phyloP scores from a whole-genome alignment of 768 basidiomycete species.

The Hirschioporus abietinus region DNA sequence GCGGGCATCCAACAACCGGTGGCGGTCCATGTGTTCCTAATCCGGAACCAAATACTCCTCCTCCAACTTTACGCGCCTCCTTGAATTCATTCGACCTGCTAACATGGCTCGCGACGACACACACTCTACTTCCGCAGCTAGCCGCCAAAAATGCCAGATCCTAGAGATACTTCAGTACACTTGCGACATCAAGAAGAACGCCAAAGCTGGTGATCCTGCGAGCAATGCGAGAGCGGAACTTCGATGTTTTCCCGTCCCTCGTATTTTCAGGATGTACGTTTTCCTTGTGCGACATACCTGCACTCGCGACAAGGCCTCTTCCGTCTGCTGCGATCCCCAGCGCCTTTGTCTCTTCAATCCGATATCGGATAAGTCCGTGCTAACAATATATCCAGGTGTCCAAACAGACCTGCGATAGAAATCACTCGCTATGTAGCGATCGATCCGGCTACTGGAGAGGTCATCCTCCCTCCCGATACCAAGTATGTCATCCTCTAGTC shows the following conservation, averaged over 20 bases:
- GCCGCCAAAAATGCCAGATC: slow-evolving; percentile 44
- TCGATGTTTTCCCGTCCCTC: slow-evolving; percentile 68
- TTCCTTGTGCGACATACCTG: slow-evolving; percentile 2
- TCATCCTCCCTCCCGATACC: slow-evolving; percentile 37
- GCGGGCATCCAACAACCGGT: too few relatives aligned
- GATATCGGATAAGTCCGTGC: slow-evolving; percentile 1
- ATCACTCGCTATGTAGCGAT: slow-evolving; percentile 54
- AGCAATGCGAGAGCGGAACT: slow-evolving; percentile 19
- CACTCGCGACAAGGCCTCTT: background rate
- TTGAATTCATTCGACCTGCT: slow-evolving; percentile 24
- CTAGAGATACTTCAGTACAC: slow-evolving; percentile 70
- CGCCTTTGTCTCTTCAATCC: background rate
- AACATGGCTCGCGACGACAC: slow-evolving; percentile 10
- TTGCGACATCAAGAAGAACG: slow-evolving; percentile 42
- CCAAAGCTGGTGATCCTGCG: background rate
- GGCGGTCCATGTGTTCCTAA: slow-evolving; percentile 14
- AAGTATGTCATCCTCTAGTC: slow-evolving; percentile 4
- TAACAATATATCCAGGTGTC: slow-evolving; percentile 46
- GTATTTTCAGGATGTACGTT: slow-evolving; percentile 68
- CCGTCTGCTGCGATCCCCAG: background rate
- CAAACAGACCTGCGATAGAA: slow-evolving; percentile 60
- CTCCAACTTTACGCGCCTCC: slow-evolving; percentile 11
- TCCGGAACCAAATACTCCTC: slow-evolving; percentile 21
- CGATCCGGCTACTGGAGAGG: slow-evolving; percentile 40
- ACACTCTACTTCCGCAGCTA: background rate